Base-by-base conservation (phyloP, 1,139 yeast genomes). In the Candida frijolesensis region DNA sequence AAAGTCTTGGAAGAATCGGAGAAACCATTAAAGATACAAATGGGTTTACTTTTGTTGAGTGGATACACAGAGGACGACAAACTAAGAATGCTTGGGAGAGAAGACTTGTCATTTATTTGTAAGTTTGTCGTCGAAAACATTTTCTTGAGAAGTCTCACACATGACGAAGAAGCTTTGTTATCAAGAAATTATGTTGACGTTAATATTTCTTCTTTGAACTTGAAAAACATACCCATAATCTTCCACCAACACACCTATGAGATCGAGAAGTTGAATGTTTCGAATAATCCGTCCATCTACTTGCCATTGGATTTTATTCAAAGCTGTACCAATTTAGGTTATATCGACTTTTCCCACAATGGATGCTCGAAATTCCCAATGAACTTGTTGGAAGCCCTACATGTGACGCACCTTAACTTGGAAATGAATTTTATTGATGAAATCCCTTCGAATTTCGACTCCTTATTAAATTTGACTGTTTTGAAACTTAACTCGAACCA, bases 261-360 rank as follows among this genome's bases (percentile, higher is more conserved):
- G 57, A 89, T 92, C 52, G 90, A 87, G 58, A 80, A 85, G 57
- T 76, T 92, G 55, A 94, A 92, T 65, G 92, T 90, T 14, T 88
- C 96, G 0, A 84, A 88, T 55, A 92, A 92, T 64, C 96, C 97
- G 6, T 87, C 96, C 19, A 86, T 92, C 48, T 83, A 85, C 52
- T 74, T 92, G 33, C 96, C 97, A 0, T 71, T 84, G 51, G 97
- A 91, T 64, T 91, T 91, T 63, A 85, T 91, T 58, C 96, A 90
- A 63, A 83, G 89, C 29, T 87, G 96, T 58, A 79, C 83, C 46
- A 88, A 88, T 60, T 73, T 92, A 57, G 79, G 81, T 32, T 80
- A 83, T 51, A 76, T 91, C 52, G 78, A 83, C 49, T 89, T 85
- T 72, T 83, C 89, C 1, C 78, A 84, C 54, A 88, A 89, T 60